Evolutionary conservation across 768 basidiomycete species (phyloP).

Genomic region (Podaxis sp.): DNA sequence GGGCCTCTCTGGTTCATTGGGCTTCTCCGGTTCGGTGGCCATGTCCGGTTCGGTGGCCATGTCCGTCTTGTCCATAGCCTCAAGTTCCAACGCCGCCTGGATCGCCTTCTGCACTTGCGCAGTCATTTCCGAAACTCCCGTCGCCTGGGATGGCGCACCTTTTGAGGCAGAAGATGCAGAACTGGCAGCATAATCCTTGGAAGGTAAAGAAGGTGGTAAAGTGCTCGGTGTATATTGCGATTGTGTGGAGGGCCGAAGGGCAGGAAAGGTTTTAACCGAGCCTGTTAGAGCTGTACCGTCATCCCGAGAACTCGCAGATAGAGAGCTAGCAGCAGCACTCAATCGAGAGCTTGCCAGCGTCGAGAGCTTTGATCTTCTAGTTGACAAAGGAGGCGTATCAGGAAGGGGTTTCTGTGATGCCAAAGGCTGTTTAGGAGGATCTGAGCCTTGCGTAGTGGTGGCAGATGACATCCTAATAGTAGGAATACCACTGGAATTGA

Average conservation of each 20-base stretch:
- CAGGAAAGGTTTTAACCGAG: constrained; percentile 70
- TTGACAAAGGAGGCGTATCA: constrained; percentile 20
- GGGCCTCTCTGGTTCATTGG: constrained; percentile 14
- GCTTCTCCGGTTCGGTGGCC: constrained; percentile 2
- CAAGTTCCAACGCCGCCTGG: constrained; percentile 59
- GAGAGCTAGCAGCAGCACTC: constrained; percentile 34
- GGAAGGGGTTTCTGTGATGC: constrained; percentile 14
- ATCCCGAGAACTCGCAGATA: constrained; percentile 50
- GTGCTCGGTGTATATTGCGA: constrained; percentile 41
- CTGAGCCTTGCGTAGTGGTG: background rate
- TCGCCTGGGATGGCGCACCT: constrained; percentile 18
- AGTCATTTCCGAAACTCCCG: constrained; percentile 42
- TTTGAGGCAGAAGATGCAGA: constrained; percentile 12
- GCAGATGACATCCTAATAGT: constrained; percentile 30
- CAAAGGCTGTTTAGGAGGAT: constrained; percentile 9
- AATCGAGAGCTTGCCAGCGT: constrained; percentile 63
- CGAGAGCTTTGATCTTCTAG: constrained; percentile 64
- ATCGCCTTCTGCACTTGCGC: constrained; percentile 64
- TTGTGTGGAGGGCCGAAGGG: constrained; percentile 60
- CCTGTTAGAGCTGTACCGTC: constrained; percentile 49
- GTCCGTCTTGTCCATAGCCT: constrained; percentile 39
- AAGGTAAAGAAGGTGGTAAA: constrained; percentile 21
- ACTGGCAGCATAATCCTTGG: constrained; percentile 22
- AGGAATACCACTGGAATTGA: constrained; percentile 16
- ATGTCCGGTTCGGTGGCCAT: constrained; percentile 14